Evolutionary conservation across 129 eudicot species (phyloP), one percentile per base, ranked within the genome.

Genomic region (Sambucus nigra): DNA sequence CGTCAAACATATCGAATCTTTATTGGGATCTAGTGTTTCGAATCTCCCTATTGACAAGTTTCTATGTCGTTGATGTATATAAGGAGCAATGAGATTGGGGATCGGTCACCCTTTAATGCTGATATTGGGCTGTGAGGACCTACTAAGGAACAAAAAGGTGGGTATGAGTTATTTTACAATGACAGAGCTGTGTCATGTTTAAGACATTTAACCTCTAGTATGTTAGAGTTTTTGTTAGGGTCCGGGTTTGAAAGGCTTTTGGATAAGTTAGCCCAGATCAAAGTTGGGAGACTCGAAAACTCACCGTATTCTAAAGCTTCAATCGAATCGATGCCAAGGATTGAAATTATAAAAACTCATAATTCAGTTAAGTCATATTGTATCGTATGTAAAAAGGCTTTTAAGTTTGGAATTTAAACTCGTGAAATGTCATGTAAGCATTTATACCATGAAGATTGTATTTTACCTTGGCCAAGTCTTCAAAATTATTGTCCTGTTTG

Each of bases 341-440:
- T 91, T 0, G 78, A 74, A 46, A 86, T 91, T 23, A 40, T 9
- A 4, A 80, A 80, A 16, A 26, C 15, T 0, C 95, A 86, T 42
- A 15, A 77, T 2, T 61, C 26, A 0, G 56, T 69, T 0, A 94
- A 91, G 12, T 67, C 64, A 0, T 61, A 77, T 45, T 91, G 99
- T 35, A 94, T 95, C 4, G 94, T 91, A 42, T 91, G 99, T 21
- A 91, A 91, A 64, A 95, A 91, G 46, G 64, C 78, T 0, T 91
- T 91, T 11, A 95, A 91, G 49, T 49, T 86, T 29, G 73, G 76
- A 24, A 26, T 59, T 0, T 79, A 79, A 60, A 96, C 75, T 16
- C 59, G 68, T 10, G 91, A 92, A 59, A 82, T 92, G 99, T 96
- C 96, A 0, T 92, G 99, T 48, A 80, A 82, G 71, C 99, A 92